A percentile compares a stretch with the other conserved stretches of the same genome.
These are phyloP conservation scores for Ganoderma resinaceum DNA, from an alignment of 1,284 basidiomycete genomes.

Conservation along the genomic window DNA sequence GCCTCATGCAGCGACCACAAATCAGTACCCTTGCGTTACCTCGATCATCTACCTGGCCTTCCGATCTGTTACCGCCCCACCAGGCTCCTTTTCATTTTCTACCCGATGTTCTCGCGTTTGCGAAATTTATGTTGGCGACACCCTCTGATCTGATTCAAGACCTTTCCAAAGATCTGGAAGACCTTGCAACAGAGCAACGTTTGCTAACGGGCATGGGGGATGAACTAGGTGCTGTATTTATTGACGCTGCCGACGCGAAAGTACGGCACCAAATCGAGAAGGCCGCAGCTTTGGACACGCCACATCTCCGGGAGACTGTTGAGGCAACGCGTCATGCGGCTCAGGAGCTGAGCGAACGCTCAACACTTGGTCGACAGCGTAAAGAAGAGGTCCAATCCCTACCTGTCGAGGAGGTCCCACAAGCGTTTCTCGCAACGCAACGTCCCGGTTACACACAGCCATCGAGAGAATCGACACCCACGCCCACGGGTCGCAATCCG, in stretches of 20 bases:
- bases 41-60: slow-evolving; percentile 92
- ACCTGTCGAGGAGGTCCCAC: slow-evolving; percentile 48
- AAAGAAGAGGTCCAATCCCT: slow-evolving; percentile 42
- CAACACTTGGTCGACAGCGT: slow-evolving; percentile 46
- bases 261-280: slow-evolving; percentile 82
- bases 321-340: slow-evolving; percentile 69
- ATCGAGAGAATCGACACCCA: slow-evolving; percentile 35
- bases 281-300: slow-evolving; percentile 76
- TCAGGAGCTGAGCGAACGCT: slow-evolving; percentile 55
- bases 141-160: slow-evolving; percentile 83
- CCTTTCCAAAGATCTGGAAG: slow-evolving; percentile 78
- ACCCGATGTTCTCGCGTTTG: slow-evolving; percentile 88
- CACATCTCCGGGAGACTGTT: slow-evolving; percentile 59
- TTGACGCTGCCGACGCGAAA: slow-evolving; percentile 81
- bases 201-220: slow-evolving; percentile 73
- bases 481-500: slow-evolving; percentile 47
- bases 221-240: slow-evolving; percentile 80
- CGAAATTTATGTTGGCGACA: slow-evolving; percentile 97
- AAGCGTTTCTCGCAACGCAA: slow-evolving; percentile 58
- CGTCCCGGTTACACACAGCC: slow-evolving; percentile 38
- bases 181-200: slow-evolving; percentile 74
- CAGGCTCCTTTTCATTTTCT: slow-evolving; percentile 96
- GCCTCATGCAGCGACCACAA: slow-evolving; percentile 92
- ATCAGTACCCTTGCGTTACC: slow-evolving; percentile 97
- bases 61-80: slow-evolving; percentile 88